Conservation (phyloP, 352 stramenopile genomes). For the Blastocystis sp. region DNA sequence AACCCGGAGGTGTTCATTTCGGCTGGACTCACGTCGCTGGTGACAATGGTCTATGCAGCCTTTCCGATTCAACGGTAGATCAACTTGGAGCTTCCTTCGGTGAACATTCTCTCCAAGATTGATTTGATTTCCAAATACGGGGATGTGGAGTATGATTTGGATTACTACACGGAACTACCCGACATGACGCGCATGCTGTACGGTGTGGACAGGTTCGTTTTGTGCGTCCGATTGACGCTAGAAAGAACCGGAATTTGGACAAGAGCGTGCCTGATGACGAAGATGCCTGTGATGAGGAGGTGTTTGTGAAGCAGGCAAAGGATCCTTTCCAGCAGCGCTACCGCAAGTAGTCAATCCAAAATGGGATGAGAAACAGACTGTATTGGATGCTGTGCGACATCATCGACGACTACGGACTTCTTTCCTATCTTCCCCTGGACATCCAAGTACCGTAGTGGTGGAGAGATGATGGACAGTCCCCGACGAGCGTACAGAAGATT, state of each 20-base stretch:
- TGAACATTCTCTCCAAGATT: conserved; percentile 98
- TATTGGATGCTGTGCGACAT: conserved; percentile 69
- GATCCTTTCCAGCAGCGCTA: conserved; percentile 55
- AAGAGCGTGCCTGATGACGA: not conserved
- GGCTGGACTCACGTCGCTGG: conserved; percentile 89
- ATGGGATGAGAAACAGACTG: not conserved
- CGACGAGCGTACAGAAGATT: conserved; percentile 50
- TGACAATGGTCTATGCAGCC: conserved; percentile 85
- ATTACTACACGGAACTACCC: conserved; percentile 64
- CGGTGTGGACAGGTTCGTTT: conserved; percentile 13
- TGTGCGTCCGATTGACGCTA: not conserved
- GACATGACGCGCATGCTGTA: conserved; percentile 36
- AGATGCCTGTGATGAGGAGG: conserved; percentile 59
- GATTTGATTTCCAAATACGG: conserved; percentile 90
- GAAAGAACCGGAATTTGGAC: not conserved
- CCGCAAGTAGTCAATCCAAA: conserved; percentile 1
- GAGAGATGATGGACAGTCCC: conserved; percentile 1
- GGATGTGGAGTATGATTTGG: conserved; percentile 75
- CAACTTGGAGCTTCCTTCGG: conserved; percentile 90
- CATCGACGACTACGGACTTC: conserved; percentile 56
- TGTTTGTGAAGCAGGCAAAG: conserved; percentile 29
- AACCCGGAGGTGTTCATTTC: conserved; percentile 96
- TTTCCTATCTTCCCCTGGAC: conserved; percentile 57
- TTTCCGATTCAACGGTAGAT: conserved; percentile 67
- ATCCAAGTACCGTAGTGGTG: not conserved